Evolutionary conservation across 192 early-diverging fungal species (phyloP).

Genomic region (Glomus cerebriforme): DNA sequence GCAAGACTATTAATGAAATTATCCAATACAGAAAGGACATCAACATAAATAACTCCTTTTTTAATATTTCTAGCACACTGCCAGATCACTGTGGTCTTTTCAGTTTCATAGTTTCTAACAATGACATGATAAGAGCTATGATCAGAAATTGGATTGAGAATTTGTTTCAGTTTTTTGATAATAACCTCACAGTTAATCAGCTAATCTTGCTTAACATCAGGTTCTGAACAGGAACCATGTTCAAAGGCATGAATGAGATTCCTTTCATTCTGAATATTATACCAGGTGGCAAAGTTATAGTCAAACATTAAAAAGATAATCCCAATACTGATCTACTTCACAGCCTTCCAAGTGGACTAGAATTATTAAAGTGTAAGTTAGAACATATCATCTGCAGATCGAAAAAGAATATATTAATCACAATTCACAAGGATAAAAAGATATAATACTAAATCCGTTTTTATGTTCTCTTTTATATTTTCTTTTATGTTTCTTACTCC

Average conservation of each 20-base stretch:
- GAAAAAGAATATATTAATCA: slow-evolving; percentile 8
- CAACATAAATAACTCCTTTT: slow-evolving; percentile 32
- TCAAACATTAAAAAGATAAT: background rate
- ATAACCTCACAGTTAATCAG: background rate
- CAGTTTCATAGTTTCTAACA: slow-evolving; percentile 17
- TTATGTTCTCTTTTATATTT: background rate
- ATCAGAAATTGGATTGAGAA: too few relatives aligned
- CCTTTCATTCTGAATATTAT: background rate
- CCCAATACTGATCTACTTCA: too few relatives aligned
- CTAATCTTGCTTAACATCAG: background rate
- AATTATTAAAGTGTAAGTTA: background rate
- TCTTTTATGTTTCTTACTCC: background rate
- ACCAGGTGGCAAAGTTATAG: too few relatives aligned
- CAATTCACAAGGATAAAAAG: background rate
- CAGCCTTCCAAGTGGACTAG: too few relatives aligned
- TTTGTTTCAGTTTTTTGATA: background rate
- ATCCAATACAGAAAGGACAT: slow-evolving; percentile 10
- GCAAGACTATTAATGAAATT: slow-evolving; percentile 23
- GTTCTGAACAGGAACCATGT: background rate
- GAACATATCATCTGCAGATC: background rate
- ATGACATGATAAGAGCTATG: slow-evolving; percentile 13
- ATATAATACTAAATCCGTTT: background rate
- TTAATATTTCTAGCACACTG: slow-evolving; percentile 20
- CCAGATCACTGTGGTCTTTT: slow-evolving; percentile 26
- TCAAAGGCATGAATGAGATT: background rate